Evolutionary conservation across 2,329 filamentous ascomycete species (phyloP).

Genomic region (Exophiala alcalophila): DNA sequence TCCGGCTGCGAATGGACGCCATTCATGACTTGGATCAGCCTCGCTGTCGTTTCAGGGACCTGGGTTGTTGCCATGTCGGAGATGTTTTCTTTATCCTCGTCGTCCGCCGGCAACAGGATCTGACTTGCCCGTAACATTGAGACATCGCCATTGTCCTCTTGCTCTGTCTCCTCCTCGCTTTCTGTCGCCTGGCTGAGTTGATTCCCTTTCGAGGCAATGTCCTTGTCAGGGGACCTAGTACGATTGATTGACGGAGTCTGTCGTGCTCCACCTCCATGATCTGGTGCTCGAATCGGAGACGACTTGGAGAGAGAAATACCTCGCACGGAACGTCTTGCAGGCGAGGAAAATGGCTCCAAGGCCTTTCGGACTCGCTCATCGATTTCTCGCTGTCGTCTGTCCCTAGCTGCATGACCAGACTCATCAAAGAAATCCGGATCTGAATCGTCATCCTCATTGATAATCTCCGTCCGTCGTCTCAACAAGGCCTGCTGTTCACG

Average conservation of each 20-base stretch:
- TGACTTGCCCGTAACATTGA: slow-evolving; percentile 34
- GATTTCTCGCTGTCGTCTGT: slow-evolving; percentile 13
- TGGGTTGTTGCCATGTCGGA: slow-evolving; percentile 33
- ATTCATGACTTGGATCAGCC: slow-evolving; percentile 11
- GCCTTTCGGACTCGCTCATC: slow-evolving; percentile 12
- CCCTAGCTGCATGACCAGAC: slow-evolving; percentile 20
- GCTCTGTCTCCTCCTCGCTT: slow-evolving; percentile 48
- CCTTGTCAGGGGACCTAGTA: not conserved
- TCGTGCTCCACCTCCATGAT: not conserved
- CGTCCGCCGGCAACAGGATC: slow-evolving; percentile 34
- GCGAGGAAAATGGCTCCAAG: slow-evolving; percentile 15
- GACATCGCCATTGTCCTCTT: slow-evolving; percentile 40
- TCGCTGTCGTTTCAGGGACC: slow-evolving; percentile 34
- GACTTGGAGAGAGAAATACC: slow-evolving; percentile 15
- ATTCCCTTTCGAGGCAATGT: slow-evolving; percentile 2
- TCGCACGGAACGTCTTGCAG: slow-evolving; percentile 6
- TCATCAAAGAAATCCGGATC: slow-evolving; percentile 11
- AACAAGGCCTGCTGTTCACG: slow-evolving; percentile 36
- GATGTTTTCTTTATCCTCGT: slow-evolving; percentile 50
- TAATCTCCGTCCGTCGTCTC: slow-evolving; percentile 36
- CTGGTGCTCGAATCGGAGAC: slow-evolving; percentile 14
- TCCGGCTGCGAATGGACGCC: slow-evolving; percentile 10
- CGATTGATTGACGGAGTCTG: not conserved
- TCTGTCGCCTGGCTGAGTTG: slow-evolving; percentile 24
- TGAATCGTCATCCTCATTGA: slow-evolving; percentile 32